Evolutionary conservation across 441 rosid species (phyloP).

Genomic region (Populus hybrid): DNA sequence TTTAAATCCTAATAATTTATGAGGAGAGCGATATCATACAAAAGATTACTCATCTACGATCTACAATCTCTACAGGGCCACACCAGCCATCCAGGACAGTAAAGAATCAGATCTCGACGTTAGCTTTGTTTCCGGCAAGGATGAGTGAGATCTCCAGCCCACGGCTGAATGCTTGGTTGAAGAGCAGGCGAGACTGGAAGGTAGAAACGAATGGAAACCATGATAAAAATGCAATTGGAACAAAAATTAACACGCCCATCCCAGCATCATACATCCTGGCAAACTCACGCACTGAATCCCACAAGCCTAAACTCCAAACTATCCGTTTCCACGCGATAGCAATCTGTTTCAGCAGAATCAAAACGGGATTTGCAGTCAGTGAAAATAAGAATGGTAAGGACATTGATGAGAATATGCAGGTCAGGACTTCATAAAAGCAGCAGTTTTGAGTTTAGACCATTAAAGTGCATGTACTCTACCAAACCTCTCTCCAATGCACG

Average conservation of each 20-base stretch:
- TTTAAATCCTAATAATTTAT: neutral
- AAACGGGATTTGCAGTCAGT: neutral
- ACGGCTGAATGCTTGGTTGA: conserved; percentile 98
- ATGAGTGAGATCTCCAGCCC: conserved; percentile 98
- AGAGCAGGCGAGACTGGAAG: conserved; percentile 99
- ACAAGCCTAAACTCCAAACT: conserved; percentile 63
- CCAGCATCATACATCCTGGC: conserved; percentile 95
- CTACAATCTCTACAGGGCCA: neutral
- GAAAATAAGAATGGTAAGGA: neutral
- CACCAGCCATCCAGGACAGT: neutral
- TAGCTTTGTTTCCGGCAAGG: conserved; percentile 98
- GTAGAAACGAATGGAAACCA: conserved; percentile 99
- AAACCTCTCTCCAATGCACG: neutral
- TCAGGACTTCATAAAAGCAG: neutral
- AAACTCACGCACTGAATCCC: conserved; percentile 91
- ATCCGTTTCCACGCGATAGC: conserved; percentile 81
- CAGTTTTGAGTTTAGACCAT: neutral
- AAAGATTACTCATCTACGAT: neutral
- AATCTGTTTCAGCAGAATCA: conserved; percentile 35
- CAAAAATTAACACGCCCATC: conserved; percentile 83
- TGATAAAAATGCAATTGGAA: conserved; percentile 75
- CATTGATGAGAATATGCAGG: neutral
- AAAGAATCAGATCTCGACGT: conserved; percentile 52
- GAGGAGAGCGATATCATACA: neutral
- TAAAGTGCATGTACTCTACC: neutral